Evolutionary conservation across 202 grass and related monocot genomes (phyloP), one percentile per base, ranked within the genome.

Genomic region (Musa balbisiana): DNA sequence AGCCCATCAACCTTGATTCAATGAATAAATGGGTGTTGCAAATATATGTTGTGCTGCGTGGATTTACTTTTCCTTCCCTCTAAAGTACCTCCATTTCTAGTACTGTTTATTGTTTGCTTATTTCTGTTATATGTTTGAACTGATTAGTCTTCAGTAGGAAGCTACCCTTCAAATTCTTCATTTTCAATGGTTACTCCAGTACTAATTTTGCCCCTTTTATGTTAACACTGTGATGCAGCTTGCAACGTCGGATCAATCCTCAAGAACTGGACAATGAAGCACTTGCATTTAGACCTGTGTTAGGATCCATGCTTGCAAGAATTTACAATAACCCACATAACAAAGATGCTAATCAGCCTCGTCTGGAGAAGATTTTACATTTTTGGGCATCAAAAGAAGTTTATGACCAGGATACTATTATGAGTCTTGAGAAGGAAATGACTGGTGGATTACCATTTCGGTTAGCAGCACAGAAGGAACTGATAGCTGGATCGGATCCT

Each of bases 311-410:
- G 95, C 91, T 99, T 79, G 79, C 87, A 25, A 88, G 87, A 78
- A 82, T 88, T 71, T 99, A 94, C 76, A 87, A 81, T 79, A 99
- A 99, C 80, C 85, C 87, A 55, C 74, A 84, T 62, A 92, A 83
- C 80, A 79, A 81, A 82, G 91, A 88, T 76, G 87, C 87, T 22
- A 90, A 83, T 71, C 91, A 88, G 69, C 76, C 56, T 80, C 87
- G 95, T 1, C 78, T 99, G 17, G 87, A 92, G 75, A 94, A 94
- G 83, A 99, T 99, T 16, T 63, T 99, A 14, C 95, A 95, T 68
- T 99, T 99, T 79, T 99, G 91, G 95, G 81, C 78, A 80, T 92
- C 87, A 22, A 99, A 94, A 69, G 95, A 99, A 80, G 95, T 99
- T 65, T 99, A 89, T 49, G 85, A 92, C 64, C 87, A 85, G 67